These are phyloP conservation scores for Aschersonia sp. DNA, from an alignment of 2,329 filamentous ascomycete species.

Conservation along the genomic window DNA sequence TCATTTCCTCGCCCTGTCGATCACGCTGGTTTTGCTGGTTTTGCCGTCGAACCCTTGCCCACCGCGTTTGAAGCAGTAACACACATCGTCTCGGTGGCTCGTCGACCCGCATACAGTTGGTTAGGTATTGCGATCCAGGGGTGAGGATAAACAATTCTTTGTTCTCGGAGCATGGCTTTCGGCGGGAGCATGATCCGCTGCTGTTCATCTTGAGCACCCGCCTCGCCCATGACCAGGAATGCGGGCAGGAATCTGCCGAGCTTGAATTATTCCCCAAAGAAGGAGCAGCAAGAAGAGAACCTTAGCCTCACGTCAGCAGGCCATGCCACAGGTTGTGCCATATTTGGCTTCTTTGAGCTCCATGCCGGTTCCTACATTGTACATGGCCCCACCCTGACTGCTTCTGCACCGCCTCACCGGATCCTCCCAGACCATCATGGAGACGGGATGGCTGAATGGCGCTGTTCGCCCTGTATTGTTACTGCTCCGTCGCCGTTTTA, in stretches of 20 bases:
- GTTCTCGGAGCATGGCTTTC: background rate
- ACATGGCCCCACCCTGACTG: background rate
- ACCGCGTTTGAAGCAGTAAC: no score
- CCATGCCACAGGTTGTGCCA: no score
- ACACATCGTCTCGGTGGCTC: no score
- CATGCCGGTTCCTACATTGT: background rate
- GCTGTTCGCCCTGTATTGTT: no score
- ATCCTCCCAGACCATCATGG: background rate
- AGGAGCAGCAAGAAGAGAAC: background rate
- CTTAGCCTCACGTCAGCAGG: background rate
- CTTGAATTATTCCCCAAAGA: background rate
- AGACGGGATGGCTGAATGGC: background rate
- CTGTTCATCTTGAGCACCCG: background rate
- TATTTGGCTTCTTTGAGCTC: background rate
- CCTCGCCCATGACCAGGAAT: background rate
- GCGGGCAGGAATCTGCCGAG: background rate
- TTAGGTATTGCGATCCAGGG: no score
- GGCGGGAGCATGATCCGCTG: background rate
- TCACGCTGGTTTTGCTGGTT: no score
- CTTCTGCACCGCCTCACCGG: background rate
- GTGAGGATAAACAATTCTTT: no score
- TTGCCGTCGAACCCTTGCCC: no score
- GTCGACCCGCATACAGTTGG: no score
- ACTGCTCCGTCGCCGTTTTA: no score
- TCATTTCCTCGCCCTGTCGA: no score